Conservation (phyloP, 179 eudicot species). For the Spinacia oleracea region DNA sequence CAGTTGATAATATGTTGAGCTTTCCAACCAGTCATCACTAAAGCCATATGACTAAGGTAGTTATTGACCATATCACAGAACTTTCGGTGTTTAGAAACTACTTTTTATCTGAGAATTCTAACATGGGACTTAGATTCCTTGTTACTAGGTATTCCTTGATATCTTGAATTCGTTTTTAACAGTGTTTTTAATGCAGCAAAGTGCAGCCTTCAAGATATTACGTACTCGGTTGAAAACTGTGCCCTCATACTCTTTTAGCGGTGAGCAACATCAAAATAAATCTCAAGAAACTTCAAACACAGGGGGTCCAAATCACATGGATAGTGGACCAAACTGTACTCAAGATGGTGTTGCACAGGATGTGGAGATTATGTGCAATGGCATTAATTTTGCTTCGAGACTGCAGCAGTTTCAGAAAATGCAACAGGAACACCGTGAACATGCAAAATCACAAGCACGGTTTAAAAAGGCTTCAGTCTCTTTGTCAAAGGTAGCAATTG, state of each 20-base stretch:
- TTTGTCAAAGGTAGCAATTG: slow-evolving; percentile 53
- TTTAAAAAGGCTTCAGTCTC: slow-evolving; percentile 41
- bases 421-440: slow-evolving; percentile 69
- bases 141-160: not conserved
- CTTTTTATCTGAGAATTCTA: not conserved
- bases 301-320: slow-evolving; percentile 28
- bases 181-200: slow-evolving; percentile 66
- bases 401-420: slow-evolving; percentile 71
- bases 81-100: not conserved
- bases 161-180: slow-evolving; percentile 2
- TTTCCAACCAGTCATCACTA: not conserved
- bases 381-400: slow-evolving; percentile 72
- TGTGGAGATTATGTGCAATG: slow-evolving; percentile 43
- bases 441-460: slow-evolving; percentile 45
- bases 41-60: not conserved
- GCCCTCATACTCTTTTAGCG: slow-evolving; percentile 71
- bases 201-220: slow-evolving; percentile 91
- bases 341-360: slow-evolving; percentile 62
- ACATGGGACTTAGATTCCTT: not conserved
- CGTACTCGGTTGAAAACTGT: slow-evolving; percentile 90
- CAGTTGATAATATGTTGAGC: not conserved
- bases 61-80: slow-evolving; percentile 1
- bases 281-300: slow-evolving; percentile 39
- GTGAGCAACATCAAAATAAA: slow-evolving; percentile 44
- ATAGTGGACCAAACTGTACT: slow-evolving; percentile 27